phyloP scores from a whole-genome alignment of 495 filamentous ascomycete genomes.

The Cercophora sp. region DNA sequence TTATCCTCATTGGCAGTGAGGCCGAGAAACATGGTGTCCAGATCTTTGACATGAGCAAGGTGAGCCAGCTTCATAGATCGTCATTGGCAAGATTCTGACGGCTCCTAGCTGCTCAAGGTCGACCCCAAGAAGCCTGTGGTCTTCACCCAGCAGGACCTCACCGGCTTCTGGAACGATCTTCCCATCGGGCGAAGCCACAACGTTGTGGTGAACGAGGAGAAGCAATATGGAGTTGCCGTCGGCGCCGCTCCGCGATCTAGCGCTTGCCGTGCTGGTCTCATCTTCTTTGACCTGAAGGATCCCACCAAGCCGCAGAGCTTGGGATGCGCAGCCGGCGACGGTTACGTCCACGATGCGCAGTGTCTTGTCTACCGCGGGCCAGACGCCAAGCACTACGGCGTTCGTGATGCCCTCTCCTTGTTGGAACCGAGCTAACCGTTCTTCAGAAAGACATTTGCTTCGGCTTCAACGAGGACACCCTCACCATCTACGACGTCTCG shows the following conservation, averaged over 20 bases:
- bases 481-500: conserved; percentile 51
- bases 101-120: conserved; percentile 20
- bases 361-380: conserved; percentile 53
- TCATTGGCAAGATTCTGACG: neutral
- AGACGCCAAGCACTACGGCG: conserved; percentile 44
- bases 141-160: conserved; percentile 34
- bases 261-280: conserved; percentile 39
- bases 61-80: neutral
- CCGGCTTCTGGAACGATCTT: conserved; percentile 27
- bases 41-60: conserved; percentile 49
- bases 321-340: conserved; percentile 45
- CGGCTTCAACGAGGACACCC: conserved; percentile 47
- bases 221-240: conserved; percentile 38
- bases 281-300: conserved; percentile 48
- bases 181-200: conserved; percentile 46
- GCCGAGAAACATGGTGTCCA: conserved; percentile 45
- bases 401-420: no score
- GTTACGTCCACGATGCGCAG: conserved; percentile 56
- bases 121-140: conserved; percentile 24
- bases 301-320: conserved; percentile 44
- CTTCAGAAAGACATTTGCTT: conserved; percentile 57
- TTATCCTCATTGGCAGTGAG: conserved; percentile 47
- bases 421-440: no score
- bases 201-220: conserved; percentile 46
- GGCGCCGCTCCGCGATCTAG: conserved; percentile 40